phyloP scores from a whole-genome alignment of 305 asterid genomes.

The Solanum hybrid region DNA sequence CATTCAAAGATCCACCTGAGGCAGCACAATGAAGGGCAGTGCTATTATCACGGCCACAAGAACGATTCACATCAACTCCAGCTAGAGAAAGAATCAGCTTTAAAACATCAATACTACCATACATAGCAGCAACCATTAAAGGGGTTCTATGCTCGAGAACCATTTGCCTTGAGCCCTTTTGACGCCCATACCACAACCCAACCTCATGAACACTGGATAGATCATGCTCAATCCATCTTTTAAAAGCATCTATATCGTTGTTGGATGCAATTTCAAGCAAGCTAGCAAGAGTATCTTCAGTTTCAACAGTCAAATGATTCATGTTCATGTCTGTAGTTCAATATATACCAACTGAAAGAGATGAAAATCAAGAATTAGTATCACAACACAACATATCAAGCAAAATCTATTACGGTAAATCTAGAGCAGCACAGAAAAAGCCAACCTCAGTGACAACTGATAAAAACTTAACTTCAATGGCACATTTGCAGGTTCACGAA shows the following conservation, averaged over 20 bases:
- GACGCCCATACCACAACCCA: constrained; percentile 63
- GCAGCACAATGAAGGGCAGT: constrained; percentile 87
- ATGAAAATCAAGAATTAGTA: not conserved
- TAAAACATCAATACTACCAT: constrained; percentile 59
- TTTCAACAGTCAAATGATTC: constrained; percentile 40
- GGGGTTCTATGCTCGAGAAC: constrained; percentile 61
- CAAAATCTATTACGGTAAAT: not conserved
- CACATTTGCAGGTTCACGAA: not conserved
- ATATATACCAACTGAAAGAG: not conserved
- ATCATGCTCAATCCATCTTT: constrained; percentile 39
- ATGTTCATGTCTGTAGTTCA: constrained; percentile 17
- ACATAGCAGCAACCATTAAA: constrained; percentile 73
- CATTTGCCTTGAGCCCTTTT: constrained; percentile 55
- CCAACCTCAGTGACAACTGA: not conserved
- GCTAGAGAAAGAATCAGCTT: constrained; percentile 54
- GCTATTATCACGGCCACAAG: constrained; percentile 55
- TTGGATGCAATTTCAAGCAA: constrained; percentile 71
- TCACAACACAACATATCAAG: not conserved
- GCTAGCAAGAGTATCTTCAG: constrained; percentile 52
- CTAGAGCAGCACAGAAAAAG: not conserved
- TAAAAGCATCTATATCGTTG: constrained; percentile 50
- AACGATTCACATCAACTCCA: constrained; percentile 52
- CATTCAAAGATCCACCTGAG: constrained; percentile 50
- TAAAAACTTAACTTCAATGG: not conserved
- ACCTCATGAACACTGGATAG: constrained; percentile 49